These are phyloP conservation scores for Venturia pyrina DNA, from an alignment of 2,329 filamentous ascomycete species.

Conservation along the genomic window DNA sequence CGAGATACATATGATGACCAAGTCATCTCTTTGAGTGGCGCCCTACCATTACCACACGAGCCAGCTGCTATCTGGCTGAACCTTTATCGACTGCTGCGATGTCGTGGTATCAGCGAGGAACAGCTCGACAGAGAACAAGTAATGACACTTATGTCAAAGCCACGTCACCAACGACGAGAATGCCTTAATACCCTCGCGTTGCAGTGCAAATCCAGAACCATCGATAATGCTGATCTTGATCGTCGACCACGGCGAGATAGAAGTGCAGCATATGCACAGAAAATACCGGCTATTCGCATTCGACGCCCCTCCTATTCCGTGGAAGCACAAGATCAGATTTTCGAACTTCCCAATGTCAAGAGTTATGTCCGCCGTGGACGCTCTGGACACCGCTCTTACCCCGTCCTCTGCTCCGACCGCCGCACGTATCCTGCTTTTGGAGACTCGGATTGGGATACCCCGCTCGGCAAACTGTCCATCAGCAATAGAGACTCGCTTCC, in stretches of 20 bases:
- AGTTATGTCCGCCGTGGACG: neutral
- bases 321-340: neutral
- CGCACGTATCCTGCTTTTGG: neutral
- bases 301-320: neutral
- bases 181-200: neutral
- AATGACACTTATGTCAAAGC: neutral
- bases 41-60: neutral
- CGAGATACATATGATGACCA: neutral
- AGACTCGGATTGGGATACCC: neutral
- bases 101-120: neutral
- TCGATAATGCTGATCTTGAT: neutral
- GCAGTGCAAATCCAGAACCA: neutral
- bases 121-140: neutral
- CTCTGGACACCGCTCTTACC: neutral
- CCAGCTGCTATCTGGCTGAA: neutral
- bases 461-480: neutral
- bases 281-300: neutral
- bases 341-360: neutral
- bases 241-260: neutral
- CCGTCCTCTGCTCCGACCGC: neutral
- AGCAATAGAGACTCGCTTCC: neutral
- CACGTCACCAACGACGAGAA: neutral
- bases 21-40: no score
- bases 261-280: neutral
- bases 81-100: neutral